A percentile compares a stretch with the other conserved stretches of the same genome.
phyloP scores from a whole-genome alignment of 2,329 filamentous ascomycete genomes.

The Diaporthe citri region DNA sequence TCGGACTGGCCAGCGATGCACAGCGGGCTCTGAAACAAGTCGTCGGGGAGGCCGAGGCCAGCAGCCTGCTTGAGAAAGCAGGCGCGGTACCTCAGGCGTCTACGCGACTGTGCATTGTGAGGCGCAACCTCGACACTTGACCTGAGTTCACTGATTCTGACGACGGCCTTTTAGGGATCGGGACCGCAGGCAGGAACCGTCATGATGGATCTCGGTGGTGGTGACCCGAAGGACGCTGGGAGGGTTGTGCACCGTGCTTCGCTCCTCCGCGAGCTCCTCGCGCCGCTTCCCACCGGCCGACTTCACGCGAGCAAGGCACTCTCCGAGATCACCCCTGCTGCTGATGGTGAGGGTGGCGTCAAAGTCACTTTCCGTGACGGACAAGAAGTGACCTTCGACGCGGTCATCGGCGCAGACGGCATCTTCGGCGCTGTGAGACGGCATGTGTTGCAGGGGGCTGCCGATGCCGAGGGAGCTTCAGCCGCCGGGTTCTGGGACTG shows the following conservation, averaged over 20 bases:
- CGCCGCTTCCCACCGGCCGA: constrained; percentile 37
- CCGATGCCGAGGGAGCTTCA: constrained; percentile 29
- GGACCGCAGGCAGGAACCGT: constrained; percentile 38
- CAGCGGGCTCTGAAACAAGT: constrained; percentile 41
- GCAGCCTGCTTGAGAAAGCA: constrained; percentile 37
- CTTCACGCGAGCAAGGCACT: constrained; percentile 42
- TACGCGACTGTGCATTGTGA: constrained; percentile 29
- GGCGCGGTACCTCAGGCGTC: constrained; percentile 39
- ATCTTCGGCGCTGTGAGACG: constrained; percentile 42
- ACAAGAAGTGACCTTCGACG: constrained; percentile 37
- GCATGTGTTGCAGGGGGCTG: constrained; percentile 40
- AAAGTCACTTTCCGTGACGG: constrained; percentile 42
- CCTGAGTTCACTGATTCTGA: too few species aligned
- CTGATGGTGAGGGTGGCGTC: not conserved
- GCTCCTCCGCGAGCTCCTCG: constrained; percentile 42
- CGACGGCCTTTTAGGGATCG: constrained; percentile 34
- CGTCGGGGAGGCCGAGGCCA: constrained; percentile 21
- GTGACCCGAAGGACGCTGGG: constrained; percentile 16
- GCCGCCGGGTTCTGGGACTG: constrained; percentile 41
- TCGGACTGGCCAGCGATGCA: constrained; percentile 41
- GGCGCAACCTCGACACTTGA: not conserved
- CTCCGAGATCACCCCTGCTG: constrained; percentile 13
- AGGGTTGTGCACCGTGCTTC: constrained; percentile 43
- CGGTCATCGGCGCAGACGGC: constrained; percentile 44
- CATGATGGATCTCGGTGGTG: constrained; percentile 39